Percentiles rank a stretch among this genome's conserved stretches.
Conservation (phyloP, 495 filamentous ascomycete species). For the Cairneyella variabilis region DNA sequence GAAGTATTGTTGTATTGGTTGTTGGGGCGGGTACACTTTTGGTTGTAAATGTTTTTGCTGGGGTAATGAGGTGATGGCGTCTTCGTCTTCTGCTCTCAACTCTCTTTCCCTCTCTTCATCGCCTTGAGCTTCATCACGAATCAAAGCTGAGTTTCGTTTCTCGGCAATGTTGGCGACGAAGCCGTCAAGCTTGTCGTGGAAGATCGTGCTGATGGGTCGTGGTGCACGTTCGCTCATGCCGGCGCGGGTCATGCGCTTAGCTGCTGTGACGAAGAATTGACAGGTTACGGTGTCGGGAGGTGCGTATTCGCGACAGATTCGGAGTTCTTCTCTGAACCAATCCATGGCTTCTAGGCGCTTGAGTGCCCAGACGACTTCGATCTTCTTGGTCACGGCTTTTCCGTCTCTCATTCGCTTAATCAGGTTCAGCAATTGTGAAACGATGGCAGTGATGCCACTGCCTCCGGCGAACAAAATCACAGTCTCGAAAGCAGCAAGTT, state of each 20-base stretch:
- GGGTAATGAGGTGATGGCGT: slow-evolving; percentile 78
- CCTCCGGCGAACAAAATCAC: slow-evolving; percentile 91
- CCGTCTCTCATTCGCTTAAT: slow-evolving; percentile 93
- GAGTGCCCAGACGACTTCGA: slow-evolving; percentile 88
- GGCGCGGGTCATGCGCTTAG: slow-evolving; percentile 49
- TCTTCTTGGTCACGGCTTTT: slow-evolving; percentile 85
- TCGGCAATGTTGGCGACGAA: slow-evolving; percentile 75
- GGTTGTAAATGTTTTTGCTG: slow-evolving; percentile 53
- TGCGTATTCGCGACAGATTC: slow-evolving; percentile 81
- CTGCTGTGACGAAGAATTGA: slow-evolving; percentile 87
- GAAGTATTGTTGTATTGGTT: slow-evolving; percentile 14
- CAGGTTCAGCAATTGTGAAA: slow-evolving; percentile 82
- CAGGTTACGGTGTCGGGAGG: slow-evolving; percentile 81
- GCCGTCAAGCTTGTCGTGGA: slow-evolving; percentile 81
- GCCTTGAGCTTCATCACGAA: slow-evolving; percentile 75
- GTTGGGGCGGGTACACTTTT: slow-evolving; percentile 38
- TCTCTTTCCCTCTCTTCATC: slow-evolving; percentile 73
- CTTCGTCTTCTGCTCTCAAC: slow-evolving; percentile 80
- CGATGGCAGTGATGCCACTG: slow-evolving; percentile 89
- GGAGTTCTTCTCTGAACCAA: slow-evolving; percentile 95
- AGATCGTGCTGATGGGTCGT: slow-evolving; percentile 59
- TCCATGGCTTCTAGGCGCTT: slow-evolving; percentile 90
- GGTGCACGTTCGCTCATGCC: slow-evolving; percentile 45
- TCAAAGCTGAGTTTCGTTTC: slow-evolving; percentile 77
- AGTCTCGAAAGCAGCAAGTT: slow-evolving; percentile 89